These are phyloP conservation scores for Nothophoma quercina DNA, from an alignment of 2,329 filamentous ascomycete genomes.

Conservation along the genomic window DNA sequence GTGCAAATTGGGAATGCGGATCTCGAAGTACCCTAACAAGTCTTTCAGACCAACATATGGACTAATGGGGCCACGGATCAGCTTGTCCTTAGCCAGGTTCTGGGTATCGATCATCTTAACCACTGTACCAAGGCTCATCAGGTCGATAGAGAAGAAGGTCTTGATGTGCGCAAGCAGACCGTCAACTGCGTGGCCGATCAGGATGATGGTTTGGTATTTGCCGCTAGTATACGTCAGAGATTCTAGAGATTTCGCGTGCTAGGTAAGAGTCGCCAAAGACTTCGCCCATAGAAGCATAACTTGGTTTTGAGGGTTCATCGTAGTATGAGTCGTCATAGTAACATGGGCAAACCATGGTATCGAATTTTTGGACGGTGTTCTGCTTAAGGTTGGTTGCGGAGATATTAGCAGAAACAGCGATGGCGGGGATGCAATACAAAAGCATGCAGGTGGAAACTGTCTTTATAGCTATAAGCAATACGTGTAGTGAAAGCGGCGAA, in stretches of 20 bases:
- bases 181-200: too few species aligned
- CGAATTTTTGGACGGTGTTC: background rate
- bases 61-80: constrained; percentile 12
- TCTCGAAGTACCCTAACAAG: constrained; percentile 21
- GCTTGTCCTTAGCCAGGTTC: constrained; percentile 16
- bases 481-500: too few species aligned
- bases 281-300: background rate
- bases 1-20: constrained; percentile 17
- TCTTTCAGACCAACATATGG: constrained; percentile 19
- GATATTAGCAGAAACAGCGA: too few species aligned
- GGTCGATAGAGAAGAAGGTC: constrained; percentile 17
- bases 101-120: constrained; percentile 31
- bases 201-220: constrained; percentile 27
- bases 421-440: too few species aligned
- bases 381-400: too few species aligned
- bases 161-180: too few species aligned
- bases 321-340: background rate
- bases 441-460: too few species aligned
- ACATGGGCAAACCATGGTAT: background rate
- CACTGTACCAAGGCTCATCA: constrained; percentile 19
- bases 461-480: too few species aligned
- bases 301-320: background rate
- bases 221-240: constrained; percentile 9
- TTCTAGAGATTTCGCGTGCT: background rate
- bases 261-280: background rate